phyloP scores from a whole-genome alignment of 305 asterid genomes.

The Rubia balearica region DNA sequence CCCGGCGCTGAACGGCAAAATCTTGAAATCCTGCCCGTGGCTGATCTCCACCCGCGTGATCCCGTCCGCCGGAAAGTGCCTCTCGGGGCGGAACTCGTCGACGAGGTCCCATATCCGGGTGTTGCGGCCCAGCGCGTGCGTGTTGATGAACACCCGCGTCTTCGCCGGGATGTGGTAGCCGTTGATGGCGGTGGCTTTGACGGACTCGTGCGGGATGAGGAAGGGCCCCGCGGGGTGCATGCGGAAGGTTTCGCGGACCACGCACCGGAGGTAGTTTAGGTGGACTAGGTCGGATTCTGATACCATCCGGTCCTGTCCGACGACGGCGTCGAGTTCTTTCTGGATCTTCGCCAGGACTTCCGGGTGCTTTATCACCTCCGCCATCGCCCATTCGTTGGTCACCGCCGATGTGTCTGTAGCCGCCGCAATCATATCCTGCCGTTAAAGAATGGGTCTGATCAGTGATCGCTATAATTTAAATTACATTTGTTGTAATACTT shows the following conservation, averaged over 20 bases:
- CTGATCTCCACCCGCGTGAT: conserved; percentile 80
- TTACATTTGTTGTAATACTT: no score
- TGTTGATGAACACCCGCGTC: conserved; percentile 95
- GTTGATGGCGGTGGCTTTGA: conserved; percentile 52
- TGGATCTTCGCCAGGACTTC: conserved; percentile 54
- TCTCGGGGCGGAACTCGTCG: conserved; percentile 70
- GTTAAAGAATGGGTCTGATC: no score
- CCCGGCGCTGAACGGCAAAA: conserved; percentile 83
- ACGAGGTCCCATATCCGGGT: conserved; percentile 60
- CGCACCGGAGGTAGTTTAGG: conserved; percentile 75
- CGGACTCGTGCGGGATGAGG: conserved; percentile 83
- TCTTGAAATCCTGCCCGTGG: conserved; percentile 87
- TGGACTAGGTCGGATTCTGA: conserved; percentile 51
- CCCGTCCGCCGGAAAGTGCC: conserved; percentile 49
- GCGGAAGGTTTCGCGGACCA: conserved; percentile 81
- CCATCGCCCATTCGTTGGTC: conserved; percentile 98
- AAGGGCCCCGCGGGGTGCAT: conserved; percentile 98
- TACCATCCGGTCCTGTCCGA: conserved; percentile 70
- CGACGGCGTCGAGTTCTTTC: conserved; percentile 57
- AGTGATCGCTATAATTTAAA: no score
- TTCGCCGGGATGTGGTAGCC: conserved; percentile 61
- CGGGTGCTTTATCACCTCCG: conserved; percentile 81
- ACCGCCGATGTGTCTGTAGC: conserved; percentile 94
- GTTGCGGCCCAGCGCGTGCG: conserved; percentile 80
- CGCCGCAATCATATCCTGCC: conserved; percentile 91